Evolutionary conservation across 169 alveolate genomes (phyloP).

Genomic region (Sarcocystis neurona): DNA sequence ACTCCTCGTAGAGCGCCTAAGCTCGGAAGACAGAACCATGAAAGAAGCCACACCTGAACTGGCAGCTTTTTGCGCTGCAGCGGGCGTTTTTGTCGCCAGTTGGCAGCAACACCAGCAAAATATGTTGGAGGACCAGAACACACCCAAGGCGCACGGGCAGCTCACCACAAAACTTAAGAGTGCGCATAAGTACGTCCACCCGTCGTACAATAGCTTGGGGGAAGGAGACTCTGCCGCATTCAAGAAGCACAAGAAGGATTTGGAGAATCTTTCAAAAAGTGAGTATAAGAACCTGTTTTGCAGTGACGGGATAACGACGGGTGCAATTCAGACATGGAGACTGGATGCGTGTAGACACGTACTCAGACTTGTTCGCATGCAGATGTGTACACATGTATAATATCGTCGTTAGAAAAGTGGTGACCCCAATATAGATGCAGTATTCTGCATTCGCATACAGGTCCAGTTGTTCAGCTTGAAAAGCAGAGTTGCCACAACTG

Average conservation of each 20-base stretch:
- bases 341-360: no score
- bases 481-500: no score
- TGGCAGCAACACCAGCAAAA: constrained; percentile 12
- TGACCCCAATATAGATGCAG: no score
- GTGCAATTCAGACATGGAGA: no score
- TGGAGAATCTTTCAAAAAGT: background rate
- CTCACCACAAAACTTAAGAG: background rate
- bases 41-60: background rate
- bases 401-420: no score
- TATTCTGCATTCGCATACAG: no score
- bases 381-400: no score
- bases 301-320: no score
- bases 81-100: background rate
- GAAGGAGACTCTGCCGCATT: background rate
- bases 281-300: no score
- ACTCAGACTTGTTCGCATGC: no score
- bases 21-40: background rate
- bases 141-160: background rate
- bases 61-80: background rate
- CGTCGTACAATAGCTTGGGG: background rate
- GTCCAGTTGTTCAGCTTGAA: no score
- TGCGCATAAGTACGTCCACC: background rate
- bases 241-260: background rate
- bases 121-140: background rate
- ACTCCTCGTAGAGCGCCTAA: background rate